These are phyloP conservation scores for Boletus rubescentipes DNA, from an alignment of 768 basidiomycete genomes.

Conservation along the genomic window DNA sequence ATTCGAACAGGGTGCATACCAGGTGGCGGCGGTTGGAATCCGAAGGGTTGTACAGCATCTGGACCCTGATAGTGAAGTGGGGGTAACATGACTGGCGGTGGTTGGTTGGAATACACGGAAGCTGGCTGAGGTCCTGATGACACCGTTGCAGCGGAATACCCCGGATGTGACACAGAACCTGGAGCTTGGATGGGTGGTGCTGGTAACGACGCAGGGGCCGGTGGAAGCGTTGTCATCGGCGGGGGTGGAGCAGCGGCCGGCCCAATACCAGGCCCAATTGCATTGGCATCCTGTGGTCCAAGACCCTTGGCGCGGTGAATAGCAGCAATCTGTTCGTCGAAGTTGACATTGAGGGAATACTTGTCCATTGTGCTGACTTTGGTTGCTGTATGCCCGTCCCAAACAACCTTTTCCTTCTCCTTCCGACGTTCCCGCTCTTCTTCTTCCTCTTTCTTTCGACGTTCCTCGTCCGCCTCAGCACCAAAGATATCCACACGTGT, in stretches of 20 bases:
- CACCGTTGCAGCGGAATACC: slow-evolving; percentile 80
- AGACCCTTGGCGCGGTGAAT: slow-evolving; percentile 93
- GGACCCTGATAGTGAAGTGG: slow-evolving; percentile 84
- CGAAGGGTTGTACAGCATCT: slow-evolving; percentile 74
- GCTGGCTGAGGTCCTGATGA: slow-evolving; percentile 93
- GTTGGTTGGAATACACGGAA: slow-evolving; percentile 58
- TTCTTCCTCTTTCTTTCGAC: slow-evolving; percentile 83
- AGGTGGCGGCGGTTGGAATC: slow-evolving; percentile 68
- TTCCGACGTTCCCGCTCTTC: slow-evolving; percentile 77
- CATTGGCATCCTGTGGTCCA: slow-evolving; percentile 75
- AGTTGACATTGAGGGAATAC: slow-evolving; percentile 89
- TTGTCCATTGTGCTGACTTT: slow-evolving; percentile 91
- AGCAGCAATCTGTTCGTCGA: slow-evolving; percentile 97
- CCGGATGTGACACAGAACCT: slow-evolving; percentile 42
- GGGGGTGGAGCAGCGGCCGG: slow-evolving; percentile 73
- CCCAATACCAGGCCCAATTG: slow-evolving; percentile 86
- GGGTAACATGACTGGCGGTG: slow-evolving; percentile 74
- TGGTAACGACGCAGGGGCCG: slow-evolving; percentile 71
- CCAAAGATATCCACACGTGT: slow-evolving; percentile 99
- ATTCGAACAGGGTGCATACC: slow-evolving; percentile 71
- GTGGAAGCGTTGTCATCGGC: slow-evolving; percentile 59
- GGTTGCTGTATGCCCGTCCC: slow-evolving; percentile 97
- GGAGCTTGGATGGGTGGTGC: slow-evolving; percentile 55
- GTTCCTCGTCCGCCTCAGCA: slow-evolving; percentile 89
- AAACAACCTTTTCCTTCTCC: slow-evolving; percentile 93